Evolutionary conservation across 768 basidiomycete genomes (phyloP), one percentile per base, ranked within the genome.

Genomic region (Leccinum barrowsii): DNA sequence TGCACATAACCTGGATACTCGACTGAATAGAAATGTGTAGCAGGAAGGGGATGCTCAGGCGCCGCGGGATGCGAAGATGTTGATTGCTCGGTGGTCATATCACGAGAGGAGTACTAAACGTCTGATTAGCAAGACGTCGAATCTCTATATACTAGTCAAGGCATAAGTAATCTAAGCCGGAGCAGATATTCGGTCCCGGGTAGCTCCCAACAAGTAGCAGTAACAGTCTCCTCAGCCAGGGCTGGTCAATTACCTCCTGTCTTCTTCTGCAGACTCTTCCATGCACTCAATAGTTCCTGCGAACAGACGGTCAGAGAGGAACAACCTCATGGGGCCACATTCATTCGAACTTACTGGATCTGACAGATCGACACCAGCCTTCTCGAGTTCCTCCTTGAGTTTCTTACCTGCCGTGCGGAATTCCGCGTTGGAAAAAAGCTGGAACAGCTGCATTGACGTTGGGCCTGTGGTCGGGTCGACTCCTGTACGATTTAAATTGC

Each of bases 1-100:
- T 79, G 74, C 55, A 97, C 86, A 63, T 92, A 92, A 60, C 94
- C 94, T 7, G 94, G 94, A 75, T 94, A 96, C 72, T 97, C 94
- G 60, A 96, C 78, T 5, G 92, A 88, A 68, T 89, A 89, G 69
- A 86, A 89, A 30, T 83, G 77, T 5, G 78, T 76, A 34, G 80
- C 76, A 21, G 86, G 83, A 2, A 92, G 75, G 2, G 80, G 74
- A 19, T 54, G 72, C 40, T 77, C 73, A 15, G 72, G 74, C 0
- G 80, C 80, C 37, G 67, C 61, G n/a, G 57, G 52, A 35, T 68
- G 60, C 10, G 59, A 51, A 10, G 65, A 58, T 3, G 60, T 35
- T 2, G 59, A 28, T 47, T 62, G 62, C 34, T 54, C 35, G 4
- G 15, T 17, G 56, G 61, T 47, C 65, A 67, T 69, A 17, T n/a